Conservation (phyloP, 352 stramenopile species). For the Poterioochromonas sp. region DNA sequence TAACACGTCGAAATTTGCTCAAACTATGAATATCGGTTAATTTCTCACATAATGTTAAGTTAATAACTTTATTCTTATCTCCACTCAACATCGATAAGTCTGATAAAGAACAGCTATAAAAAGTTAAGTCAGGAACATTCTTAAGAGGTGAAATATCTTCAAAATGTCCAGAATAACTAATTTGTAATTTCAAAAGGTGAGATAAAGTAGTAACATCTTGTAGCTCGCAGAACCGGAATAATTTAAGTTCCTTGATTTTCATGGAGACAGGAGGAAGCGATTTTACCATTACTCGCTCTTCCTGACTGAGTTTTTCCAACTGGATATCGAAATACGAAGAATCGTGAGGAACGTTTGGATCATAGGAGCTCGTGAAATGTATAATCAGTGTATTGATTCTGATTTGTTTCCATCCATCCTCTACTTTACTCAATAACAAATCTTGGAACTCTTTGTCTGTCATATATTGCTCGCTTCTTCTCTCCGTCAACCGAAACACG, state of each 20-base stretch:
- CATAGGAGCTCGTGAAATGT: neutral
- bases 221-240: no score
- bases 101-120: neutral
- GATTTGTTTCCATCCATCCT: constrained; percentile 13
- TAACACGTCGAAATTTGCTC: neutral
- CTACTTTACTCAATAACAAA: constrained; percentile 12
- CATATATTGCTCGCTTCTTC: constrained; percentile 1
- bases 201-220: no score
- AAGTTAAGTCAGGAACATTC: neutral
- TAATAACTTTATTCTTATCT: neutral
- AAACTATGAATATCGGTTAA: neutral
- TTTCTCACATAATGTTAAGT: neutral
- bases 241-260: no score
- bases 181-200: no score
- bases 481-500: constrained; percentile 3
- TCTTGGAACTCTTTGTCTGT: neutral
- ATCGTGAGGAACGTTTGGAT: neutral
- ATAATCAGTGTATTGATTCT: constrained; percentile 12
- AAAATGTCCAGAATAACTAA: no score
- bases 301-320: neutral
- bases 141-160: constrained; percentile 1
- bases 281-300: no score
- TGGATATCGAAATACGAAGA: neutral
- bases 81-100: neutral
- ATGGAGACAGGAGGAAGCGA: no score